Base-by-base conservation (phyloP, 2,329 filamentous ascomycete species). In the Verticillium albo-atrum region DNA sequence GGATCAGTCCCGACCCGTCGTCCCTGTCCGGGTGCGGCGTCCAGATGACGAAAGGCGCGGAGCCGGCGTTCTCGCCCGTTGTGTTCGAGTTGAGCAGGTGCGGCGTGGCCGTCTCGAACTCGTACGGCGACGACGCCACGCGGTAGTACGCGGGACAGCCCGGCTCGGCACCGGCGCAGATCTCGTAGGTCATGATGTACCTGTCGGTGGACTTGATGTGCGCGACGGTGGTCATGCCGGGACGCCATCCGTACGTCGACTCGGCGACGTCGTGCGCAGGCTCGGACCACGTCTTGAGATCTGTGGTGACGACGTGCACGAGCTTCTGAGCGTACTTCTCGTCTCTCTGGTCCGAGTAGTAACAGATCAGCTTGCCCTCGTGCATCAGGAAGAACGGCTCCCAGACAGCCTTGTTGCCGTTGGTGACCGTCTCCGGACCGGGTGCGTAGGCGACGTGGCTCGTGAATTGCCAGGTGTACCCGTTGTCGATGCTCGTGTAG, bases 331-430 rank as follows among this genome's bases (percentile, higher is more conserved):
- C 88, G 67, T 90, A 77, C 1, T 75, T 75, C 62, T 85, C 79
- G 63, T 86, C 86, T 34, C 88, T 82, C 69, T 91, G 89, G 70
- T 91, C 89, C 2, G 87, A 86, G 75, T 90, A 91, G 77, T 89
- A 91, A 65, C 81, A 76, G 35, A 90, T 80, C n/a, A 91, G 73
- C 57, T 83, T 76, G 58, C 82, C 78, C 59, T 88, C 73, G 69
- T 86, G 79, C 51, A 80, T 75, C 69, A 81, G 79, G 55, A 1
- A 3, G 70, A 88, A 90, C 0, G 89, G 89, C 70, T 91, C 89
- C 89, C 89, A 91, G 25, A 91, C 84, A 0, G 88, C 86, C 0
- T 86, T 88, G 37, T 85, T 70, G 1, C 86, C 88, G 66, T 91
- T 89, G 67, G 84, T 80, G 3, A 87, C 82, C 0, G 76, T 66